Base-by-base conservation (phyloP, 2,329 filamentous ascomycete genomes). In the Cladosporium colombiae region DNA sequence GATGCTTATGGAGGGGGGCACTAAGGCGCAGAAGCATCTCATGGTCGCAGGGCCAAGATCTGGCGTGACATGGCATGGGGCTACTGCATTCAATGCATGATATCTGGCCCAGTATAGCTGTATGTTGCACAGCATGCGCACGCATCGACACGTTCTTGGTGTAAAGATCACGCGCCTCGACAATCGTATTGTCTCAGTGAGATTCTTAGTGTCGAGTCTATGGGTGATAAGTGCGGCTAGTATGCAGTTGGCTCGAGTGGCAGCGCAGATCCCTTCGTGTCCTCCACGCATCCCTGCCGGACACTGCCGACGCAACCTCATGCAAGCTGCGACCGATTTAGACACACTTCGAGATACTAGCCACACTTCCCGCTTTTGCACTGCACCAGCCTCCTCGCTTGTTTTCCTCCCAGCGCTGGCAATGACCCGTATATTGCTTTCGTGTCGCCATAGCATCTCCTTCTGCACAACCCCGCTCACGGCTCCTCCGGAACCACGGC, bases 111-210 rank as follows among this genome's bases (percentile, higher is more conserved):
- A 29, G 50, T 29, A 29, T 29, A 33, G 52, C 49, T 55, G 25
- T 29, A 31, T 53, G 50, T 53, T 55, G 52, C 52, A 55, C 52
- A 31, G n/a, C 52, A 55, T 53, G 5, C 23, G 5, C 50, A 53
- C 25, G 52, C 52, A 55, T 21, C 16, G 52, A 55, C 52, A 55
- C 52, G 52, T 55, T 55, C 31, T 3, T n/a, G 52, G 52, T 18
- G 52, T 31, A n/a, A 21, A 55, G 11, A 31, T 55, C 52, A 55
- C 52, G 52, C 52, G 52, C 14, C 2, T 13, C 18, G 27, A 55
- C 52, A 55, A 55, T 55, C 27, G 10, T 33, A 55, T 55, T 55
- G 52, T 55, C 52, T 55, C 52, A 33, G 52, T 55, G 27, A 55
- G 52, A 55, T 55, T 31, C 52, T 55, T 55, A 31, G 52, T 31